phyloP scores from a whole-genome alignment of 2,329 filamentous ascomycete species.

The Helicocarpus griseus region DNA sequence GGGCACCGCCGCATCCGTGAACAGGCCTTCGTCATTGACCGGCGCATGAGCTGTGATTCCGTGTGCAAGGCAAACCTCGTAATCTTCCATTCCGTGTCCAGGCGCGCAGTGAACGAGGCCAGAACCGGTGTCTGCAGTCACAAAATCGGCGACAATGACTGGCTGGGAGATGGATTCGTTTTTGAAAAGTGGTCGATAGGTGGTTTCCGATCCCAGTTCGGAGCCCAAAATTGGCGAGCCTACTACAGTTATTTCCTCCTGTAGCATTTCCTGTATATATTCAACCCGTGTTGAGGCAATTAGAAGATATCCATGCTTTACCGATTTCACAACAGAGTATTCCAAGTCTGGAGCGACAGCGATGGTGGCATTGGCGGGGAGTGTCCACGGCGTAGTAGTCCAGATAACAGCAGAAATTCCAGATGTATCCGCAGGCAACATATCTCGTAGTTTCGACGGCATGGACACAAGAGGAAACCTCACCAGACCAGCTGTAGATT shows the following conservation, averaged over 20 bases:
- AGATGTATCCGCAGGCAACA: slow-evolving; percentile 33
- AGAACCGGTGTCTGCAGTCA: slow-evolving; percentile 80
- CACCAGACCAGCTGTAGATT: slow-evolving; percentile 55
- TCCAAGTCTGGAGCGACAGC: slow-evolving; percentile 65
- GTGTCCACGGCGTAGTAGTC: slow-evolving; percentile 97
- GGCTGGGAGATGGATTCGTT: slow-evolving; percentile 52
- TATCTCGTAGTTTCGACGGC: slow-evolving; percentile 34
- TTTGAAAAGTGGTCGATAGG: slow-evolving; percentile 63
- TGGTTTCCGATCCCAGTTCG: slow-evolving; percentile 50
- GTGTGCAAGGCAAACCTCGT: slow-evolving; percentile 63
- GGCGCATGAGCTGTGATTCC: slow-evolving; percentile 70
- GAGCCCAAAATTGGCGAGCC: slow-evolving; percentile 52
- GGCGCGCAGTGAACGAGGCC: slow-evolving; percentile 92
- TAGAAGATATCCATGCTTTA: slow-evolving; percentile 51
- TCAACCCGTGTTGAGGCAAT: slow-evolving; percentile 63
- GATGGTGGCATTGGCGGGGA: slow-evolving; percentile 86
- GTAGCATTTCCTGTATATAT: slow-evolving; percentile 42
- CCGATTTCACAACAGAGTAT: slow-evolving; percentile 58
- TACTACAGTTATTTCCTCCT: slow-evolving; percentile 42
- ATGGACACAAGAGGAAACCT: slow-evolving; percentile 57
- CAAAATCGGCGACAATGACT: slow-evolving; percentile 77
- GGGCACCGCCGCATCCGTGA: slow-evolving; percentile 70
- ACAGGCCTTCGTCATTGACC: slow-evolving; percentile 70
- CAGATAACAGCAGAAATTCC: slow-evolving; percentile 76
- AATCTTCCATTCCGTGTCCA: slow-evolving; percentile 95